These are phyloP conservation scores for Draba incana DNA, from an alignment of 345 rosid genomes.

Conservation along the genomic window DNA sequence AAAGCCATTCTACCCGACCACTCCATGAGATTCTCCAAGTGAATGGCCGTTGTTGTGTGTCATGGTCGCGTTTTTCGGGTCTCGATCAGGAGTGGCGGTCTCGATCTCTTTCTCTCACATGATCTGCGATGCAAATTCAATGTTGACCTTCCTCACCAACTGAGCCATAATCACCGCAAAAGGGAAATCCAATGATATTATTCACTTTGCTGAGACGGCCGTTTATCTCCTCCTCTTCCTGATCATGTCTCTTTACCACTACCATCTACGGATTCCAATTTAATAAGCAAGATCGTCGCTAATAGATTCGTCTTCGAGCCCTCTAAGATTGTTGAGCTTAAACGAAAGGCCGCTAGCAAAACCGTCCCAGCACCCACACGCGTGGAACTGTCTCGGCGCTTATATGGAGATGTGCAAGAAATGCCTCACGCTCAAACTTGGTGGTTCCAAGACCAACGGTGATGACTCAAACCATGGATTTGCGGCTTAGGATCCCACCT, in stretches of 20 bases:
- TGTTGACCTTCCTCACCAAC: slow-evolving; percentile 28
- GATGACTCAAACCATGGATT: no score
- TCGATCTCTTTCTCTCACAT: slow-evolving; percentile 46
- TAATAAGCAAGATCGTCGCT: neutral
- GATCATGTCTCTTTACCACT: neutral
- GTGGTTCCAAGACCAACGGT: no score
- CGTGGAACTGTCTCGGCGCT: slow-evolving; percentile 40
- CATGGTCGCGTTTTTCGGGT: slow-evolving; percentile 40
- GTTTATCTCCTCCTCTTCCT: slow-evolving; percentile 30
- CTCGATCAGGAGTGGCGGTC: slow-evolving; percentile 52
- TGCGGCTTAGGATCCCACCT: no score
- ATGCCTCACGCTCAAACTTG: neutral
- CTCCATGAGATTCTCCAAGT: neutral
- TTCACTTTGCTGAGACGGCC: slow-evolving; percentile 20
- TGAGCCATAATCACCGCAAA: slow-evolving; percentile 30
- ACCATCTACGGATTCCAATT: neutral
- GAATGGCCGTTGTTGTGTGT: slow-evolving; percentile 10
- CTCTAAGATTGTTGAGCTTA: slow-evolving; percentile 35
- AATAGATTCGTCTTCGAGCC: slow-evolving; percentile 34
- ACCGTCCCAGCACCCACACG: slow-evolving; percentile 38
- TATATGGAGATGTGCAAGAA: slow-evolving; percentile 36
- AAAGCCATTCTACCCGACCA: neutral
- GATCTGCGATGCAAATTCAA: slow-evolving; percentile 49
- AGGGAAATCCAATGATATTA: neutral
- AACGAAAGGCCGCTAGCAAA: slow-evolving; percentile 28